Base-by-base conservation (phyloP, 148 eudicot genomes). In the Amaranthus palmeri region DNA sequence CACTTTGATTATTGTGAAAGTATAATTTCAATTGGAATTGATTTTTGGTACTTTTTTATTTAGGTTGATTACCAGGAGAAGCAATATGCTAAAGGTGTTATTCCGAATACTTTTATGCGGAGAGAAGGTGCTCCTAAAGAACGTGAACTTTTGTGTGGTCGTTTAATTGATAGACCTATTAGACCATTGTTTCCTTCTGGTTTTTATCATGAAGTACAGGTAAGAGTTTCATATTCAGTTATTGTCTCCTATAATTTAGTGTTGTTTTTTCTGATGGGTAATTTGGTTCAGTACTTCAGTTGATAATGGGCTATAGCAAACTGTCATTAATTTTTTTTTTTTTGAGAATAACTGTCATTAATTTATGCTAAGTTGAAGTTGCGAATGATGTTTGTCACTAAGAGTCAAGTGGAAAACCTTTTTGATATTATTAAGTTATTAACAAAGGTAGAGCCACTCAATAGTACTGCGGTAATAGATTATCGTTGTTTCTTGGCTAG, bases 101-200 rank as follows among this genome's bases (percentile, higher is more conserved):
- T 96, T 71, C 99, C 99, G 50, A 85, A 72, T 70, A 92, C 99
- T 66, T 96, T 81, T 67, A 96, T 96, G 97, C 84, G 99, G 71
- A 86, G 99, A 75, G 99, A 96, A 80, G 99, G 99, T 66, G 97
- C 99, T 81, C 99, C 99, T 4, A 96, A 87, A 90, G 99, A 96
- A 81, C 96, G 99, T 14, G 97, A 96, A 65, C 93, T 96, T 68
- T 75, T 96, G 77, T 88, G 93, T 70, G 99, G 97, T 46, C 96
- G 99, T 36, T 81, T 96, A 69, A 96, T 96, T 83, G 99, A 96
- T 80, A 82, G 97, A 50, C 99, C 99, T 8, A 90, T 96, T 70
- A 84, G 97, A 46, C 99, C 99, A 12, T 91, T 96, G 79, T 96
- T 96, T 79, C 97, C 97, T 12, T 59, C 84, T 69, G 99, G 99